Percentiles rank a stretch among this genome's conserved stretches.
Conservation (phyloP, 225 moss, liverwort and hornwort species). For the Sphagnum tenellum region DNA sequence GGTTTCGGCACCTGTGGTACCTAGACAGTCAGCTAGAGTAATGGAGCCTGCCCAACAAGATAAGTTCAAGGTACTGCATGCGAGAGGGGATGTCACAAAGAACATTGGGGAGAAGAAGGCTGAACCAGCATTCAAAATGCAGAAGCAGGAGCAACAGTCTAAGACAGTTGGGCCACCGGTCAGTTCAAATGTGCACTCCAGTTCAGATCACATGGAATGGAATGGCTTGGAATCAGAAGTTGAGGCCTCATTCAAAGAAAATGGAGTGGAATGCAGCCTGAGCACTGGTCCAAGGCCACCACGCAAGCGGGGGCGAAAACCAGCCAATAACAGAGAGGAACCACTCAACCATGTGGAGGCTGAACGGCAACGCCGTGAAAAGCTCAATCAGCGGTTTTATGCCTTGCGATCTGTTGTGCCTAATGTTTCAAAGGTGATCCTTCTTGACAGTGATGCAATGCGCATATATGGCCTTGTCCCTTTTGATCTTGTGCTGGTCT, state of each 20-base stretch:
- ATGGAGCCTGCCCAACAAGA: constrained; percentile 26
- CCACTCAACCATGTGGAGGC: constrained; percentile 93
- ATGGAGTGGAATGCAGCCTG: constrained; percentile 46
- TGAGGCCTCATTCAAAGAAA: constrained; percentile 71
- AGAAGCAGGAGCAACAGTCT: constrained; percentile 40
- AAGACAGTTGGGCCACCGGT: constrained; percentile 32
- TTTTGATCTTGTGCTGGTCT: too few relatives aligned
- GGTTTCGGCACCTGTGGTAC: constrained; percentile 15
- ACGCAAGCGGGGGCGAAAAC: constrained; percentile 85
- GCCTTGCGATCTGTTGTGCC: constrained; percentile 85
- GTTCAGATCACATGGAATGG: constrained; percentile 61
- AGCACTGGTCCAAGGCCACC: constrained; percentile 72
- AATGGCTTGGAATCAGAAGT: constrained; percentile 82
- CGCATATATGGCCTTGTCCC: too few relatives aligned
- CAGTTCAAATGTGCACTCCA: constrained; percentile 45
- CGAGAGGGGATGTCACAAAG: constrained; percentile 17
- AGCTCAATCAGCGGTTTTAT: constrained; percentile 90
- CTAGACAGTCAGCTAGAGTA: constrained; percentile 20
- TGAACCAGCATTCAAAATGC: constrained; percentile 17
- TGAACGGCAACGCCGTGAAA: constrained; percentile 78
- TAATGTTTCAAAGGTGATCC: constrained; percentile 82
- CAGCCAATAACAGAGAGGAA: constrained; percentile 87
- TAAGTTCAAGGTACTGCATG: constrained; percentile 9
- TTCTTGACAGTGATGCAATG: too few relatives aligned
- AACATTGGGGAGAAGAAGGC: constrained; percentile 28